Percentiles rank a stretch among this genome's conserved stretches.
Conservation (phyloP, 805 yeast species). For the Pichia cephalocereana region DNA sequence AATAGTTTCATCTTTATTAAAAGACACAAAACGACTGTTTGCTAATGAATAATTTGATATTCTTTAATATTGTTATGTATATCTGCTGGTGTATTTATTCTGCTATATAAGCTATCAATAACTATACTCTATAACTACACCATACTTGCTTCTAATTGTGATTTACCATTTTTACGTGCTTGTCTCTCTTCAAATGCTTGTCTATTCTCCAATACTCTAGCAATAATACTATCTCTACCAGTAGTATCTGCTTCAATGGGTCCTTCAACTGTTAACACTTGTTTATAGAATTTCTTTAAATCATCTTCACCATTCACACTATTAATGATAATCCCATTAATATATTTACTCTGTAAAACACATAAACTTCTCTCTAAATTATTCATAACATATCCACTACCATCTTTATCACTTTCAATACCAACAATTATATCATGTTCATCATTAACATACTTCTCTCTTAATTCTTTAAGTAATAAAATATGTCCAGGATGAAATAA, state of each 20-base stretch:
- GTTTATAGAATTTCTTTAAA: conserved; percentile 25
- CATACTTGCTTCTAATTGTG: conserved; percentile 31
- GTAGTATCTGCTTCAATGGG: neutral
- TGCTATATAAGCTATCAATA: too few species aligned
- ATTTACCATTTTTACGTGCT: conserved; percentile 74
- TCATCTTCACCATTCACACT: conserved; percentile 49
- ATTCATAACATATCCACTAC: conserved; percentile 58
- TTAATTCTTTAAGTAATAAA: conserved; percentile 49
- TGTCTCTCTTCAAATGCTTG: conserved; percentile 80
- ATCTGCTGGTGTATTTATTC: too few species aligned
- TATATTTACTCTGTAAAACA: conserved; percentile 78
- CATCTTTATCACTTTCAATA: conserved; percentile 44
- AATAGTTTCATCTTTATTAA: too few species aligned
- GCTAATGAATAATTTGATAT: too few species aligned
- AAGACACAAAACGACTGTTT: too few species aligned
- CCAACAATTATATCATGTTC: conserved; percentile 56
- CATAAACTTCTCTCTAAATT: conserved; percentile 77
- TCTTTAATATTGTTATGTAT: too few species aligned
- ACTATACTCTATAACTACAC: neutral
- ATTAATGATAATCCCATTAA: conserved; percentile 68
- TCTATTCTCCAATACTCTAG: conserved; percentile 61
- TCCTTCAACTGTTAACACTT: conserved; percentile 11
- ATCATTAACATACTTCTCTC: conserved; percentile 27
- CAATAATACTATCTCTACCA: conserved; percentile 49
- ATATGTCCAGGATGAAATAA: conserved; percentile 92